These are phyloP conservation scores for Sisymbrium altissimum DNA, from an alignment of 345 rosid genomes.

Conservation along the genomic window DNA sequence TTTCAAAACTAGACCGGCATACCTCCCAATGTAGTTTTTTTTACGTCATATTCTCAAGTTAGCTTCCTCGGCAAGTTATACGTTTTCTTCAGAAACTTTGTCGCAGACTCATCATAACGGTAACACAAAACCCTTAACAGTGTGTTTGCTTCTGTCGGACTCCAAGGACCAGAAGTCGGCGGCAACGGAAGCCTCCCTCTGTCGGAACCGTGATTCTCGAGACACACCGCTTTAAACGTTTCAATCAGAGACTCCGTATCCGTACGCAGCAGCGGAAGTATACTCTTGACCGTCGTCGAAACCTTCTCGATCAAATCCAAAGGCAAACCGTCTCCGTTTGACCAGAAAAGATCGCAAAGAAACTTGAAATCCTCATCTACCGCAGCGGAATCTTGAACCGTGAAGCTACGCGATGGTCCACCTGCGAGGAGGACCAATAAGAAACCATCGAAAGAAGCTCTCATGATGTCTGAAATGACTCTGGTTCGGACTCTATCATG, in stretches of 20 bases:
- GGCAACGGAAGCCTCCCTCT: constrained; percentile 83
- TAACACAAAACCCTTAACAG: constrained; percentile 77
- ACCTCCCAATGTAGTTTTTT: background rate
- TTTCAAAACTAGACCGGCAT: constrained; percentile 10
- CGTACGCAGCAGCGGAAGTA: constrained; percentile 65
- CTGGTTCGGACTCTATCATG: constrained; percentile 89
- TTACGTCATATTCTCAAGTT: constrained; percentile 13
- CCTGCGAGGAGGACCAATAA: constrained; percentile 87
- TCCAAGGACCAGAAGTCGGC: constrained; percentile 86
- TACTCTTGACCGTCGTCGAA: constrained; percentile 51
- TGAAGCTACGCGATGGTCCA: constrained; percentile 80
- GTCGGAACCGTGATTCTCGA: constrained; percentile 61
- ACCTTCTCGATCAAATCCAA: constrained; percentile 72
- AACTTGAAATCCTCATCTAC: constrained; percentile 82
- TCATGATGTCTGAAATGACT: constrained; percentile 78
- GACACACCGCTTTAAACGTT: constrained; percentile 43
- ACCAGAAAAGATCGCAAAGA: constrained; percentile 81
- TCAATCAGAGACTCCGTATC: constrained; percentile 66
- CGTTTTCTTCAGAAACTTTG: constrained; percentile 83
- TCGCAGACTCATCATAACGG: constrained; percentile 70
- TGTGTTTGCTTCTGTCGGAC: constrained; percentile 80
- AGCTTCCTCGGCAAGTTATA: constrained; percentile 87
- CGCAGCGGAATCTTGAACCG: constrained; percentile 53
- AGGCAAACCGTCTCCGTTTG: constrained; percentile 92
- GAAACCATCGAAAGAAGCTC: constrained; percentile 93